Percentiles rank a stretch among this genome's conserved stretches.
Conservation (phyloP, 202 grass and related monocot species). For the Bolboschoenoplectus hybrid region DNA sequence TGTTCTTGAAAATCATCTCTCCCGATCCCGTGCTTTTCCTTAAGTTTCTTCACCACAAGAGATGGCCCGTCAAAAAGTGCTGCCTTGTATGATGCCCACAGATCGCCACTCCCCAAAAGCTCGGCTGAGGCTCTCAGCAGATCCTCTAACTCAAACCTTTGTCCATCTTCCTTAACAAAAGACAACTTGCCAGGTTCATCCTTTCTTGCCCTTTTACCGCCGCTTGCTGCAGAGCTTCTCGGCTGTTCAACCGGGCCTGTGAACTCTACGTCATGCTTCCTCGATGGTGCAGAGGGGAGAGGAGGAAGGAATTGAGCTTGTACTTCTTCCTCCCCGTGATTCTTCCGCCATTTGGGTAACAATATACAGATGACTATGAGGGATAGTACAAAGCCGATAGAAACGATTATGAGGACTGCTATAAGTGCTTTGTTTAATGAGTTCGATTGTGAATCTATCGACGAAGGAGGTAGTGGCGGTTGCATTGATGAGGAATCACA, state of each 20-base stretch:
- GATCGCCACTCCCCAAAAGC: constrained; percentile 86
- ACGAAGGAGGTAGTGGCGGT: constrained; percentile 5
- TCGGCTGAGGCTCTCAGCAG: constrained; percentile 74
- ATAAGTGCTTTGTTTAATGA: constrained; percentile 48
- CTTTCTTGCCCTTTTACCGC: constrained; percentile 44
- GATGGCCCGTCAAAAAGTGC: constrained; percentile 50
- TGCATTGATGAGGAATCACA: constrained; percentile 36
- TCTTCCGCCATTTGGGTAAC: constrained; percentile 39
- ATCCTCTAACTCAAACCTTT: constrained; percentile 80
- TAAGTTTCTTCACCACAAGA: constrained; percentile 91
- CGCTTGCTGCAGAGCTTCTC: background rate
- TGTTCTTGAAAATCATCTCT: constrained; percentile 79
- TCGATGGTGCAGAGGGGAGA: constrained; percentile 33
- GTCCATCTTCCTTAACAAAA: constrained; percentile 57
- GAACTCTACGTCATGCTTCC: constrained; percentile 27
- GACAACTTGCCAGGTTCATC: constrained; percentile 56
- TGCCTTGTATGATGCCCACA: constrained; percentile 97
- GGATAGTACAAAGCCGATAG: constrained; percentile 43
- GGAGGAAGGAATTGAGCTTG: background rate
- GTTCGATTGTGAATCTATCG: background rate
- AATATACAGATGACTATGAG: constrained; percentile 38
- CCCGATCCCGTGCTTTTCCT: constrained; percentile 68
- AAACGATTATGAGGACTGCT: constrained; percentile 54
- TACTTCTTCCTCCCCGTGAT: background rate
- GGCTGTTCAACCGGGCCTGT: constrained; percentile 46